Conservation (phyloP, 2,329 filamentous ascomycete species). For the Monosporascus sp. region DNA sequence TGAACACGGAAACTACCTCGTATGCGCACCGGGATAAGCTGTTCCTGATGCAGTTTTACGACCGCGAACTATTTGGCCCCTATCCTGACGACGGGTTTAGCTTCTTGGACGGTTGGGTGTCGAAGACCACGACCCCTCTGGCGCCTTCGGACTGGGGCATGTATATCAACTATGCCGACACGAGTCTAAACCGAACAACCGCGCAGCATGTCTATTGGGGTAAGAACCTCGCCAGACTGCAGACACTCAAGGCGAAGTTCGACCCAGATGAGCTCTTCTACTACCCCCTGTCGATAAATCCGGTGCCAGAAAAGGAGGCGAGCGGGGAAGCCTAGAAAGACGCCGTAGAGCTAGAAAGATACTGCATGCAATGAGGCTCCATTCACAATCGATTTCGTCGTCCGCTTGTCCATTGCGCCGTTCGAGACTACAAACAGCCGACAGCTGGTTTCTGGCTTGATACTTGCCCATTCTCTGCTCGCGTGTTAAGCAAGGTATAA, state of each 20-base stretch:
- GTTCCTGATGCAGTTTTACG: slow-evolving; percentile 44
- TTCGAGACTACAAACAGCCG: no score
- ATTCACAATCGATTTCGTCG: no score
- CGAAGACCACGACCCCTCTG: slow-evolving; percentile 16
- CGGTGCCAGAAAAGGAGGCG: slow-evolving; percentile 7
- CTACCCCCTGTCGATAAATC: slow-evolving; percentile 29
- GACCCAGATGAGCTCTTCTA: slow-evolving; percentile 38
- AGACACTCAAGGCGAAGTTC: slow-evolving; percentile 31
- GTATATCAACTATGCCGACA: slow-evolving; percentile 51
- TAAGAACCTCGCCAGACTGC: slow-evolving; percentile 29
- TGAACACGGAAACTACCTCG: slow-evolving; percentile 24
- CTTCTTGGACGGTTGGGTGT: slow-evolving; percentile 23
- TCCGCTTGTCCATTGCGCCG: no score
- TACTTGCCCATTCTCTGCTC: no score
- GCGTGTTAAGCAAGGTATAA: no score
- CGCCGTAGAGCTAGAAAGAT: neutral
- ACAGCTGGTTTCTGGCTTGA: no score
- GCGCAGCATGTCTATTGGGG: slow-evolving; percentile 46
- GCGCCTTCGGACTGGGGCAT: slow-evolving; percentile 20
- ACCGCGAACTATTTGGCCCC: slow-evolving; percentile 27
- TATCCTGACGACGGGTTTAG: slow-evolving; percentile 21
- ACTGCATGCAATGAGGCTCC: neutral
- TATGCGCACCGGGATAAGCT: slow-evolving; percentile 41
- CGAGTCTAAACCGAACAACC: slow-evolving; percentile 37
- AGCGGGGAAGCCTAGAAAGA: neutral